Conservation (phyloP, 2,329 filamentous ascomycete species). For the Alternaria triticina region DNA sequence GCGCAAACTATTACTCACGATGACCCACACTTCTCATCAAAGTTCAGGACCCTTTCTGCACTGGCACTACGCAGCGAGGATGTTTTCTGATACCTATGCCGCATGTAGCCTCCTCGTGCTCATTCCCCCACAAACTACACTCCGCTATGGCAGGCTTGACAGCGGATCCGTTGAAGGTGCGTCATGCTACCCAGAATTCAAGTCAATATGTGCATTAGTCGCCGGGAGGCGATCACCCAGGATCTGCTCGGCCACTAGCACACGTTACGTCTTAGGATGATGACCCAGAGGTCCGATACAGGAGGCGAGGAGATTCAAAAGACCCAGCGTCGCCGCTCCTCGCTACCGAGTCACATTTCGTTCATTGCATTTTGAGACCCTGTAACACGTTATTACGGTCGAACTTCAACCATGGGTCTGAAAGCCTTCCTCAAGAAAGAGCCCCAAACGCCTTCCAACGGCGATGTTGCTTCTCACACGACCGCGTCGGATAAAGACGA, state of each 20-base stretch:
- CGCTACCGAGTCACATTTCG: slow-evolving; percentile 6
- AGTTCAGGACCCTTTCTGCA: slow-evolving; percentile 15
- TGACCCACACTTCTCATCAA: slow-evolving; percentile 33
- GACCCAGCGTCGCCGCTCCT: slow-evolving; percentile 14
- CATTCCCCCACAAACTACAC: slow-evolving; percentile 33
- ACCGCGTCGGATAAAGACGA: slow-evolving; percentile 27
- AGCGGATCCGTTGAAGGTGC: slow-evolving; percentile 4
- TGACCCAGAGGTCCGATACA: slow-evolving; percentile 34
- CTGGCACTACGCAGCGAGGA: slow-evolving; percentile 10
- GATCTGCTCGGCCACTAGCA: slow-evolving; percentile 33
- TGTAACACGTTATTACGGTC: neutral
- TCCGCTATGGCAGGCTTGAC: slow-evolving; percentile 24
- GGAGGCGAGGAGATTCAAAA: slow-evolving; percentile 31
- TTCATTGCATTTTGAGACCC: neutral
- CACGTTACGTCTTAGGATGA: slow-evolving; percentile 25
- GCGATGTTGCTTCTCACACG: slow-evolving; percentile 18
- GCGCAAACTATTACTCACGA: slow-evolving; percentile 36
- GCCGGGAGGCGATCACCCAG: slow-evolving; percentile 25
- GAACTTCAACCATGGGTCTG: slow-evolving; percentile 30
- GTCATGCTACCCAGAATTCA: slow-evolving; percentile 5
- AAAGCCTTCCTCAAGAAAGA: slow-evolving; percentile 35
- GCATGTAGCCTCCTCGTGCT: slow-evolving; percentile 23
- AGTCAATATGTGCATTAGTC: neutral
- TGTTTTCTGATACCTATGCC: slow-evolving; percentile 17
- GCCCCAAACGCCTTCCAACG: slow-evolving; percentile 16